Base-by-base conservation (phyloP, 2,329 filamentous ascomycete genomes). In the Fusarium clavum region DNA sequence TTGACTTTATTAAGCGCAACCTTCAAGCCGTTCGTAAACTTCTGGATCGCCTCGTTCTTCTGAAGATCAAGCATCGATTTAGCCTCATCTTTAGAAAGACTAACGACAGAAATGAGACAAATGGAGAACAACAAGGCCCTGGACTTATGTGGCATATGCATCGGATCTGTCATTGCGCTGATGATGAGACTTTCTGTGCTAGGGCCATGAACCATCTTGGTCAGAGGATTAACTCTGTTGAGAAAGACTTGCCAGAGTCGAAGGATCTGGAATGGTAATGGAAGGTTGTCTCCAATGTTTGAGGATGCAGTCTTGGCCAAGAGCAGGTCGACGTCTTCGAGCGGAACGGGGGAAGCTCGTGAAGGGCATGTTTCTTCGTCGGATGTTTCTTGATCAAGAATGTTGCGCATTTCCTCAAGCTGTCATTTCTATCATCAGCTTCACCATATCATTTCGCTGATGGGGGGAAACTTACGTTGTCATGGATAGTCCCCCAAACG, bases 171-270 rank as follows among this genome's bases (percentile, higher is more conserved):
- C 62, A 64, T 64, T 11, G 62, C 62, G 4, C 32, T 25, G 0
- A 64, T 60, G 0, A 64, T 40, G 2, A 64, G 4, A 11, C 64
- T 61, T 0, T 64, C 62, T 3, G 62, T 59, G 14, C 61, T 64
- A 1, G 62, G 62, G 2, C 61, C 48, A 5, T 64, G 62, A 2
- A 65, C 18, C 22, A 46, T 52, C 14, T 64, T 64, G 5, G 30
- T 65, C 1, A 64, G 0, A 6, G 62, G 62, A 10, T 64, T 58
- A 2, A 65, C 52, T n/a, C 61, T 58, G 3, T 64, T 56, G 0
- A 64, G 61, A n/a, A 65, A 64, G 2, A 64, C 27, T 2, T 65
- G 62, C 62, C 62, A 64, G 2, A 64, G 0, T 1, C 62, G 52
- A 24, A 64, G 40, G 1, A 52, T 60, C 18, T 64, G 62, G 0